Conservation (phyloP, 306 rosid genomes). For the Dryas octopetala region DNA sequence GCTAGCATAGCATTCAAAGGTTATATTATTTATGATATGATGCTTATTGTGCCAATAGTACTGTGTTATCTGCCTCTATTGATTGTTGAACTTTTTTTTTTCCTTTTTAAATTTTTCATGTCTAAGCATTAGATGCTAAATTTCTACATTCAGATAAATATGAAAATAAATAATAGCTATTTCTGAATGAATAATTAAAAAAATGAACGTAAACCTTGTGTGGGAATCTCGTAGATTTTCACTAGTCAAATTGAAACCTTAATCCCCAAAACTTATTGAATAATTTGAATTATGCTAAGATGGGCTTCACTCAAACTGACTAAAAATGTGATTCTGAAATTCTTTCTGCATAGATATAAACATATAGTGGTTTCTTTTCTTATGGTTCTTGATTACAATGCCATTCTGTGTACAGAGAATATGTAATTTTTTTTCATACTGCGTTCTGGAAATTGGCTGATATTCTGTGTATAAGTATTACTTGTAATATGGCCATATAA, state of each 20-base stretch:
- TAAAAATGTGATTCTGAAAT: background rate
- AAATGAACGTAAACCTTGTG: background rate
- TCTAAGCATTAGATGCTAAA: background rate
- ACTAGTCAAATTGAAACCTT: background rate
- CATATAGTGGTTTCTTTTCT: background rate
- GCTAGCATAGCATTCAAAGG: background rate
- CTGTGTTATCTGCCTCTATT: background rate
- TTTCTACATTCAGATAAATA: background rate
- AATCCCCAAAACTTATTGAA: too few relatives aligned
- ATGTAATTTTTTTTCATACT: background rate
- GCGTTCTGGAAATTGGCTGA: background rate
- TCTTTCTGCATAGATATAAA: background rate
- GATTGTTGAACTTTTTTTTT: background rate
- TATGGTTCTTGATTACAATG: background rate
- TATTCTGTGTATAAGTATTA: background rate
- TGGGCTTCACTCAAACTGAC: too few relatives aligned
- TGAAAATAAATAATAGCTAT: background rate
- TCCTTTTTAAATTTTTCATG: background rate
- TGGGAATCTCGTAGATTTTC: background rate
- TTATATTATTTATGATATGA: slow-evolving; percentile 2
- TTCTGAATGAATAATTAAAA: background rate
- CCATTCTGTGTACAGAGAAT: background rate
- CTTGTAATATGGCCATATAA: background rate
- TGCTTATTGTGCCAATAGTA: background rate
- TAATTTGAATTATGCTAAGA: too few relatives aligned